These are phyloP conservation scores for Amanita inopinata DNA, from an alignment of 768 basidiomycete species.

Conservation along the genomic window DNA sequence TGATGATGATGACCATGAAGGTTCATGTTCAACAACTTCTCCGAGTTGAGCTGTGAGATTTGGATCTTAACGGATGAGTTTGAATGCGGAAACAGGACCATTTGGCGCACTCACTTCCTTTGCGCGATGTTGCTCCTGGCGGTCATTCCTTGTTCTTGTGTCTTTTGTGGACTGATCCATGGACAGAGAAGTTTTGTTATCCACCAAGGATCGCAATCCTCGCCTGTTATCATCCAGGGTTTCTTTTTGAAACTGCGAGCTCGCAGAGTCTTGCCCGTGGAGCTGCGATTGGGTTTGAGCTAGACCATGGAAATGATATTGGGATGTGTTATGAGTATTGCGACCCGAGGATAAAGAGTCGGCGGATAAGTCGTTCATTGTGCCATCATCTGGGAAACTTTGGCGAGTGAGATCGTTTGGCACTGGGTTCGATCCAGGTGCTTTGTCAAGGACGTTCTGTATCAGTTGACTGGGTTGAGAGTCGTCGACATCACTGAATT, in stretches of 20 bases:
- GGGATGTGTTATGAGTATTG: slow-evolving; percentile 26
- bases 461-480: slow-evolving; percentile 52
- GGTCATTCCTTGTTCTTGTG: slow-evolving; percentile 2
- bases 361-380: slow-evolving; percentile 27
- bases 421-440: slow-evolving; percentile 12
- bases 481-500: slow-evolving; percentile 30
- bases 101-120: slow-evolving; percentile 2
- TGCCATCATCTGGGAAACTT: slow-evolving; percentile 15
- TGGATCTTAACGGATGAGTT: no score
- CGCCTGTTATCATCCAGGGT: slow-evolving; percentile 21
- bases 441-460: slow-evolving; percentile 30
- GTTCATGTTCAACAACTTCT: neutral
- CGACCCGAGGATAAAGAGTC: slow-evolving; percentile 32
- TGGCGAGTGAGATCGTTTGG: slow-evolving; percentile 11
- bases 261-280: slow-evolving; percentile 22
- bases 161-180: neutral
- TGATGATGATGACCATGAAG: neutral
- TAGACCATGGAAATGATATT: slow-evolving; percentile 51
- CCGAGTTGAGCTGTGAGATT: no score
- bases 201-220: neutral
- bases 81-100: neutral
- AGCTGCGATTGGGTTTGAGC: slow-evolving; percentile 45
- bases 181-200: neutral
- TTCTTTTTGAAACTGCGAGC: slow-evolving; percentile 46
- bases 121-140: slow-evolving; percentile 9